These are phyloP conservation scores for Stagonosporopsis rhizophila DNA, from an alignment of 2,329 filamentous ascomycete species.

Conservation along the genomic window DNA sequence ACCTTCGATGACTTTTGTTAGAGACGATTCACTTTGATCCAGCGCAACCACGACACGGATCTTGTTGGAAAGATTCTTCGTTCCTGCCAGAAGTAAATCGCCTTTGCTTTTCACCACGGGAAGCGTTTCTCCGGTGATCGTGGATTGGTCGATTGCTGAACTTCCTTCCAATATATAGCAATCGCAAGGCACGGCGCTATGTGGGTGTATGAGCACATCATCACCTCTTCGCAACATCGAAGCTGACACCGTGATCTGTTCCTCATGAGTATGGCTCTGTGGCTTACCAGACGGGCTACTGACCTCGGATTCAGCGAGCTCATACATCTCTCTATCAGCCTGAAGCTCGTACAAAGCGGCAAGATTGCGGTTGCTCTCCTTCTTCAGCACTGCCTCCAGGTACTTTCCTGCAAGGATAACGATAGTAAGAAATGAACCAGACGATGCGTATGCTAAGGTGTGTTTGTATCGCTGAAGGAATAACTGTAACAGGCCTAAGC, in stretches of 20 bases:
- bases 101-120: constrained; percentile 13
- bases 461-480: background rate
- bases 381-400: constrained; percentile 8
- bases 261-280: background rate
- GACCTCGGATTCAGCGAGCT: background rate
- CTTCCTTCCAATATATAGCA: constrained; percentile 15
- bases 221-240: constrained; percentile 15
- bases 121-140: constrained; percentile 16
- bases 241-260: background rate
- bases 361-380: constrained; percentile 11
- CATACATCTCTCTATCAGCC: constrained; percentile 6
- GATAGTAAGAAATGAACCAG: constrained; percentile 7
- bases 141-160: constrained; percentile 19
- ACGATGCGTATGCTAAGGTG: background rate
- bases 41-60: constrained; percentile 7
- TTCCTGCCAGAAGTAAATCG: constrained; percentile 19
- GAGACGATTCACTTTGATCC: constrained; percentile 13
- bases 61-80: constrained; percentile 7
- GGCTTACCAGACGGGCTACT: background rate
- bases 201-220: constrained; percentile 11
- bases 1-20: constrained; percentile 18
- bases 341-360: constrained; percentile 15
- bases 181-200: constrained; percentile 16
- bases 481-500: background rate
- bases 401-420: constrained; percentile 13